Percentiles rank a stretch among this genome's conserved stretches.
phyloP scores from a whole-genome alignment of 2,329 filamentous ascomycete genomes.

The Stachybotrys elegans region DNA sequence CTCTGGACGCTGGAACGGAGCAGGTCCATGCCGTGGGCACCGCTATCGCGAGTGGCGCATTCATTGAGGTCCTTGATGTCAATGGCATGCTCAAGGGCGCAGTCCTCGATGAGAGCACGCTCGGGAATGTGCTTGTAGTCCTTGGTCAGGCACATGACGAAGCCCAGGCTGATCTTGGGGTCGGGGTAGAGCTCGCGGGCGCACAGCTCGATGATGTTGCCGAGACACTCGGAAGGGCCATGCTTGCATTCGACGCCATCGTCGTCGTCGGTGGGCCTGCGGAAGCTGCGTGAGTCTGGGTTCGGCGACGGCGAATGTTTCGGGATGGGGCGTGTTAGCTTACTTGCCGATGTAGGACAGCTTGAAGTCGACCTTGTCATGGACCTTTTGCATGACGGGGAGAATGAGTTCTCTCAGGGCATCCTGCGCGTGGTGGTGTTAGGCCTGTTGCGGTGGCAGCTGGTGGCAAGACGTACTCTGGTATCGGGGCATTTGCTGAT shows the following conservation, averaged over 20 bases:
- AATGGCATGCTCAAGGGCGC: slow-evolving; percentile 85
- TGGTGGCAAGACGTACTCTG: slow-evolving; percentile 45
- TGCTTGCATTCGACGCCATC: slow-evolving; percentile 86
- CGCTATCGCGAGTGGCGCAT: slow-evolving; percentile 74
- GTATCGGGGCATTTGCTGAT: slow-evolving; percentile 98
- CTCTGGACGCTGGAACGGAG: slow-evolving; percentile 63
- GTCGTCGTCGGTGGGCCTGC: slow-evolving; percentile 66
- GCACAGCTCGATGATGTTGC: slow-evolving; percentile 92
- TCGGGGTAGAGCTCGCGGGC: slow-evolving; percentile 77
- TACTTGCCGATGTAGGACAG: slow-evolving; percentile 85
- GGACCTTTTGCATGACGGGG: slow-evolving; percentile 77
- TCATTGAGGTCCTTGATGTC: slow-evolving; percentile 76
- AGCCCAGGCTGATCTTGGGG: slow-evolving; percentile 84
- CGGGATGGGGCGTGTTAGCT: slow-evolving; percentile 14
- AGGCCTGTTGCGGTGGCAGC: no score
- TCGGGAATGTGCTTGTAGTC: slow-evolving; percentile 76
- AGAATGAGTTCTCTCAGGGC: slow-evolving; percentile 78
- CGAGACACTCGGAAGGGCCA: slow-evolving; percentile 82
- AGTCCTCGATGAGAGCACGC: slow-evolving; percentile 74
- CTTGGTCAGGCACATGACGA: slow-evolving; percentile 81
- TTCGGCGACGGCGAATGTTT: neutral
- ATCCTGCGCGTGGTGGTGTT: slow-evolving; percentile 45
- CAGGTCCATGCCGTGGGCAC: slow-evolving; percentile 63
- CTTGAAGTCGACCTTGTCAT: slow-evolving; percentile 83
- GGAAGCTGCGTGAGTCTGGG: neutral